A percentile compares a stretch with the other conserved stretches of the same genome.
These are phyloP conservation scores for Eimeria maxima DNA, from an alignment of 169 alveolate genomes.

Conservation along the genomic window DNA sequence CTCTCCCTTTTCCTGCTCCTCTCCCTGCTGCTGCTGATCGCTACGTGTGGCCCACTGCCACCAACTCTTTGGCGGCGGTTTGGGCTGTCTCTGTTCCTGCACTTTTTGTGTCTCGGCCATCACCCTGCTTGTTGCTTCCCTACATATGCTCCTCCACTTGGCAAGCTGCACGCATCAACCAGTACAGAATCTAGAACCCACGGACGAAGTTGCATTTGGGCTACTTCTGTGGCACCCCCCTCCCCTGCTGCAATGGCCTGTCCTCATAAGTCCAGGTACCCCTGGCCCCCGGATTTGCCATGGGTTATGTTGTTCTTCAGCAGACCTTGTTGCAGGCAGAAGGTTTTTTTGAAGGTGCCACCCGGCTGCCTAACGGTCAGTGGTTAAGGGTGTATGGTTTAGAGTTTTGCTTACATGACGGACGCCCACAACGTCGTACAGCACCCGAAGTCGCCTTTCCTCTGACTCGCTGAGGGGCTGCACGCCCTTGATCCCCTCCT, in stretches of 20 bases:
- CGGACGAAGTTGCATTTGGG: background rate
- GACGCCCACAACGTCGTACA: conserved; percentile 91
- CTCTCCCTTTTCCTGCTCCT: conserved; percentile 62
- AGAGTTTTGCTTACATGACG: conserved; percentile 84
- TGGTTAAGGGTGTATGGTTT: background rate
- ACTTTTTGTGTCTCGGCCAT: conserved; percentile 86
- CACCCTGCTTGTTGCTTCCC: conserved; percentile 83
- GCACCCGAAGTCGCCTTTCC: conserved; percentile 85
- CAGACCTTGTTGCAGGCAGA: background rate
- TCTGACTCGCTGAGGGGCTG: conserved; percentile 80
- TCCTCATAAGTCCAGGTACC: background rate
- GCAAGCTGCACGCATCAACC: conserved; percentile 85
- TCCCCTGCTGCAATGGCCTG: background rate
- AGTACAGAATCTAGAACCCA: background rate
- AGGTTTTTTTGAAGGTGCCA: background rate
- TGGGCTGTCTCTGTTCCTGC: conserved; percentile 84
- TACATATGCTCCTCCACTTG: conserved; percentile 90
- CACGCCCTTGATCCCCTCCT: conserved; percentile 48
- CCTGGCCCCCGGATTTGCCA: too few relatives aligned
- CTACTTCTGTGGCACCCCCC: background rate
- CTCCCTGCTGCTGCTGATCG: conserved; percentile 36
- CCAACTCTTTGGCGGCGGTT: conserved; percentile 85
- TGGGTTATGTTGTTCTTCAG: background rate
- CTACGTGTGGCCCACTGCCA: conserved; percentile 87
- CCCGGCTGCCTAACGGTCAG: background rate